Evolutionary conservation across 2,329 filamentous ascomycete genomes (phyloP).

Genomic region (Exophiala mesophila): DNA sequence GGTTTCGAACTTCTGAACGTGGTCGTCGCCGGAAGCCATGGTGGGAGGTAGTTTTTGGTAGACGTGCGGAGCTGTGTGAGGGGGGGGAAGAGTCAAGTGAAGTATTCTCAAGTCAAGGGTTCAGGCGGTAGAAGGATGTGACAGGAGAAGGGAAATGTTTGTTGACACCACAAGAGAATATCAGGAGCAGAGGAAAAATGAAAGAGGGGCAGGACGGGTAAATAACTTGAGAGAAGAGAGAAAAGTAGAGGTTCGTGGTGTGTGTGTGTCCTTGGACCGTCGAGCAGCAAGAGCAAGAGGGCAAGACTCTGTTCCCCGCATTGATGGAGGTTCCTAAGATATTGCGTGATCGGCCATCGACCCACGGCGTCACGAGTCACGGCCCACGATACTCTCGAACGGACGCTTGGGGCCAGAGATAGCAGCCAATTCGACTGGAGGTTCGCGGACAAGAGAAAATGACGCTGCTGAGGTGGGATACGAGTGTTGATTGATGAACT

Average conservation of each 20-base stretch:
- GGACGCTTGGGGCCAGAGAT: no score
- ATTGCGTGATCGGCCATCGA: conserved; percentile 13
- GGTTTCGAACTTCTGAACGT: conserved; percentile 65
- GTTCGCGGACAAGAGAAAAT: no score
- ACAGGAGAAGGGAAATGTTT: neutral
- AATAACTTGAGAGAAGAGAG: neutral
- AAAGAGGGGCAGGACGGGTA: neutral
- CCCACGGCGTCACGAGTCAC: neutral
- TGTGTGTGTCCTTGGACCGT: neutral
- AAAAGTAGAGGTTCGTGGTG: no score
- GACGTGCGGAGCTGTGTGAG: neutral
- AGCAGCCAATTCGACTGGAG: no score
- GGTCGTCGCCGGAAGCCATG: conserved; percentile 34
- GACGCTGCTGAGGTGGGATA: no score
- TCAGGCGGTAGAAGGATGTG: no score
- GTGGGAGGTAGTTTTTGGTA: no score
- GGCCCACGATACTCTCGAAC: no score
- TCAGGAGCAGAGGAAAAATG: no score
- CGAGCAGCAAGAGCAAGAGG: neutral
- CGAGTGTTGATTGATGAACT: no score
- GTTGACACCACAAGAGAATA: neutral
- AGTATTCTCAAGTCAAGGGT: no score
- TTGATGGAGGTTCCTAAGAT: conserved; percentile 1
- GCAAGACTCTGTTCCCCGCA: conserved; percentile 10
- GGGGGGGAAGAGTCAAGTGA: no score